Evolutionary conservation across 179 eudicot genomes (phyloP), one percentile per base, ranked within the genome.

Genomic region (Beta macrorhiza): DNA sequence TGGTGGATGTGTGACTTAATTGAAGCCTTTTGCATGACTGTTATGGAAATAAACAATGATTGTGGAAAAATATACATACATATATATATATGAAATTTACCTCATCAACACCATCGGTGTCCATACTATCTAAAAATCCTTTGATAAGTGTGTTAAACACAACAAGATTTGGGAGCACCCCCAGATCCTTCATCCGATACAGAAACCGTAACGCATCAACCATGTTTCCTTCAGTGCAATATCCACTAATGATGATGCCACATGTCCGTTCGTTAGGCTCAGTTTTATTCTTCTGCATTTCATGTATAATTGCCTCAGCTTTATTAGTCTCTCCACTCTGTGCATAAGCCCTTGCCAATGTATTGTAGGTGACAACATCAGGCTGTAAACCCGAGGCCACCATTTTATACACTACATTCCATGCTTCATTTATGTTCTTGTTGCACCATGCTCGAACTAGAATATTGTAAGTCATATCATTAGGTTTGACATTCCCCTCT

Each of bases 51-150:
- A 65, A 15, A 14, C 42, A 9, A 17, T 17, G 47, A 32, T 20
- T 5, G 51, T 2, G 75, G 5, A 67, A 42, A 22, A 42, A 19
- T 8, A 53, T 71, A 53, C 42, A 45, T 25, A 25, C 25, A 52
- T 7, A 7, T 52, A 7, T 52, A 52, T 7, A 56, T 11, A 10
- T 25, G 25, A 25, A 81, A 19, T 80, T 69, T 89, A 95, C 97
- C 97, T 95, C 95, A 87, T 95, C 98, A 82, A 95, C 97, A 75
- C 99, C 95, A 81, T 88, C 90, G 59, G 89, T 67, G 79, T 95
- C 95, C 72, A 85, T 83, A 62, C 67, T 44, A 69, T 95, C 99
- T 77, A 93, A 85, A 86, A 88, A 95, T 49, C 99, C 99, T 84
- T 93, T 95, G 75, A 93, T 88, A 57, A 95, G 93, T 32, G 98